These are phyloP conservation scores for Colletotrichum falcatum DNA, from an alignment of 2,329 filamentous ascomycete genomes.

Conservation along the genomic window DNA sequence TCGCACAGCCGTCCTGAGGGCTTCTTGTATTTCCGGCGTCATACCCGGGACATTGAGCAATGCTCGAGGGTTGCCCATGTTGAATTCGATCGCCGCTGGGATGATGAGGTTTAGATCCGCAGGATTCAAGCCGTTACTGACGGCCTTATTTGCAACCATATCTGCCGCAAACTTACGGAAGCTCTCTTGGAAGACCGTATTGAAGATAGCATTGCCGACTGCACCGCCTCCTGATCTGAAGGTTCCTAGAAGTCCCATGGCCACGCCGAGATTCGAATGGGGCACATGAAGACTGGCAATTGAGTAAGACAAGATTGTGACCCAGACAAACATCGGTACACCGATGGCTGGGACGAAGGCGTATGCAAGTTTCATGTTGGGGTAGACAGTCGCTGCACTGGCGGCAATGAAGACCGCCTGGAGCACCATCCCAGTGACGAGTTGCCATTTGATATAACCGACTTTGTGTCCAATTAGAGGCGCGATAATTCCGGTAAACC, in stretches of 20 bases:
- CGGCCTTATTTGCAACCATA: conserved; percentile 47
- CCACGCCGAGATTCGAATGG: conserved; percentile 47
- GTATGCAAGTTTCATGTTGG: conserved; percentile 46
- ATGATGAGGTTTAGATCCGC: conserved; percentile 44
- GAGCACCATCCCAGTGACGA: conserved; percentile 48
- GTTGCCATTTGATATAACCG: conserved; percentile 47
- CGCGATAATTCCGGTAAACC: conserved; percentile 41
- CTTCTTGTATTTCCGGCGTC: conserved; percentile 33
- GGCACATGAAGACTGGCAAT: conserved; percentile 48
- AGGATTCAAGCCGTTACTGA: conserved; percentile 44
- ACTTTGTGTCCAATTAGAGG: conserved; percentile 49
- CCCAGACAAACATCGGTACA: conserved; percentile 49
- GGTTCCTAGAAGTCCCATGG: conserved; percentile 48
- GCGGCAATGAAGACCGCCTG: conserved; percentile 47
- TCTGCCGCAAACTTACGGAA: conserved; percentile 44
- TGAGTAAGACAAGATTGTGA: conserved; percentile 48
- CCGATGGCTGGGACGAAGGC: conserved; percentile 49
- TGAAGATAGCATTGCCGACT: conserved; percentile 52
- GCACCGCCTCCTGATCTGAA: conserved; percentile 49
- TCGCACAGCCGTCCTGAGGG: conserved; percentile 23
- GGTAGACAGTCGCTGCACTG: conserved; percentile 46
- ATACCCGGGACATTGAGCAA: conserved; percentile 40
- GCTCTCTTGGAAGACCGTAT: conserved; percentile 45
- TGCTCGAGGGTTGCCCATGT: conserved; percentile 46
- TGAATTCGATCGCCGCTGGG: conserved; percentile 47